A percentile compares a stretch with the other conserved stretches of the same genome.
Conservation (phyloP, 2,329 filamentous ascomycete species). For the Stylonectria norvegica region DNA sequence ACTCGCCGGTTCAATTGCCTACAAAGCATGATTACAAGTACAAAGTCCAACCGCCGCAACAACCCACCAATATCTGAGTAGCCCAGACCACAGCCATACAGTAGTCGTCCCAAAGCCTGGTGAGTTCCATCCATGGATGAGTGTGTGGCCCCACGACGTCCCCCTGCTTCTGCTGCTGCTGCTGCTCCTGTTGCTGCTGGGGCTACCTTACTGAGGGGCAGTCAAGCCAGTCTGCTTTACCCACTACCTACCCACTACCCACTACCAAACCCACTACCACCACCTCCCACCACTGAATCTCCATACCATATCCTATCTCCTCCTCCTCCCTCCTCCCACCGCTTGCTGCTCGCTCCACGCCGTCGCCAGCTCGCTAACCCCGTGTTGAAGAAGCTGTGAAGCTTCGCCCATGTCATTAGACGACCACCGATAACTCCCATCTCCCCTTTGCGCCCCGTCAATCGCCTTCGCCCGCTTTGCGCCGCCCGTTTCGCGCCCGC, state of each 20-base stretch:
- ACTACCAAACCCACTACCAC: conserved; percentile 10
- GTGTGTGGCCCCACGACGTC: conserved; percentile 24
- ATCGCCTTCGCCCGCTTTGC: conserved; percentile 9
- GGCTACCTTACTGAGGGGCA: not conserved
- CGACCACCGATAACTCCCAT: conserved; percentile 10
- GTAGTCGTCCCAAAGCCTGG: conserved; percentile 3
- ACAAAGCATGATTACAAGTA: too few relatives aligned
- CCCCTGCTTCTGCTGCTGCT: not conserved
- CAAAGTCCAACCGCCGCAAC: too few relatives aligned
- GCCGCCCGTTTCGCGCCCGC: conserved; percentile 7
- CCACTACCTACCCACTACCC: not conserved
- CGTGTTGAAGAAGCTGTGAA: conserved; percentile 20
- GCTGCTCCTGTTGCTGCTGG: not conserved
- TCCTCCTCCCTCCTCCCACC: conserved; percentile 23
- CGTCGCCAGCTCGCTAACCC: conserved; percentile 15
- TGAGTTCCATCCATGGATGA: conserved; percentile 15
- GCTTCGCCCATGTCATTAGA: conserved; percentile 27
- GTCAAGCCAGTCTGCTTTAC: not conserved
- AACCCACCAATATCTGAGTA: too few relatives aligned
- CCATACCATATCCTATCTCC: conserved; percentile 15
- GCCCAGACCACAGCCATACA: too few relatives aligned
- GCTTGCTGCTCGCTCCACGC: conserved; percentile 20
- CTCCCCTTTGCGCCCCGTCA: conserved; percentile 13
- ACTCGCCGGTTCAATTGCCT: too few relatives aligned
- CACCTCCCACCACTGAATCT: conserved; percentile 19